Conservation (phyloP, 495 filamentous ascomycete genomes). For the Neohortaea acidophila region DNA sequence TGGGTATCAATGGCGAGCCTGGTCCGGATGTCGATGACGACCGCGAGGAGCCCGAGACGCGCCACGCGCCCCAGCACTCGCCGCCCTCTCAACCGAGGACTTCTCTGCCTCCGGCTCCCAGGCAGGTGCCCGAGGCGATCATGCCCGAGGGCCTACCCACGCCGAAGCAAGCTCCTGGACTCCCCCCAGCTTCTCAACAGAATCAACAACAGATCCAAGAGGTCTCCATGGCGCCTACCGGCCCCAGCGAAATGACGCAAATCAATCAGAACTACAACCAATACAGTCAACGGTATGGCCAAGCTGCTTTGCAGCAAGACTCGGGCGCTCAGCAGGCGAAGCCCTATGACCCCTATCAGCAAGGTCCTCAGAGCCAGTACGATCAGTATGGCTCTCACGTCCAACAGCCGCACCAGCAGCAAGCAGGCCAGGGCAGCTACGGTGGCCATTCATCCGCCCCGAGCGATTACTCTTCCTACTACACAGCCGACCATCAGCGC, state of each 20-base stretch:
- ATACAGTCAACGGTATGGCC: slow-evolving; percentile 57
- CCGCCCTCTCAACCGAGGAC: slow-evolving; percentile 79
- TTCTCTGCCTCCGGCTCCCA: slow-evolving; percentile 63
- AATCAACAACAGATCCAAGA: slow-evolving; percentile 30
- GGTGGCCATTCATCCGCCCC: slow-evolving; percentile 56
- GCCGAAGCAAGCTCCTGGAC: slow-evolving; percentile 34
- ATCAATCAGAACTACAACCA: slow-evolving; percentile 34
- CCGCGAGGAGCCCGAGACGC: slow-evolving; percentile 85
- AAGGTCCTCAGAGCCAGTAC: slow-evolving; percentile 42
- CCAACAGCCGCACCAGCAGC: slow-evolving; percentile 27
- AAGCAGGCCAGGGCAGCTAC: slow-evolving; percentile 35
- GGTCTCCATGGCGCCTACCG: slow-evolving; percentile 7
- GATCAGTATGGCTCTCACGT: slow-evolving; percentile 38
- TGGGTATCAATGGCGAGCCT: slow-evolving; percentile 67
- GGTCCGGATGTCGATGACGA: slow-evolving; percentile 80
- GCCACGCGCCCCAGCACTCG: slow-evolving; percentile 85
- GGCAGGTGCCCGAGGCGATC: slow-evolving; percentile 19
- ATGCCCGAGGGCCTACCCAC: slow-evolving; percentile 19
- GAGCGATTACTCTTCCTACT: slow-evolving; percentile 72
- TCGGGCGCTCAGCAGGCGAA: slow-evolving; percentile 52
- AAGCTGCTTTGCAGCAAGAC: slow-evolving; percentile 39
- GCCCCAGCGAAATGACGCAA: slow-evolving; percentile 10
- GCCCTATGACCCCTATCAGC: slow-evolving; percentile 80
- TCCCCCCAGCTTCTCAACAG: slow-evolving; percentile 29
- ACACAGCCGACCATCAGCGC: slow-evolving; percentile 61